These are phyloP conservation scores for Kregervanrija delftensis DNA, from an alignment of 805 yeast genomes.

Conservation along the genomic window DNA sequence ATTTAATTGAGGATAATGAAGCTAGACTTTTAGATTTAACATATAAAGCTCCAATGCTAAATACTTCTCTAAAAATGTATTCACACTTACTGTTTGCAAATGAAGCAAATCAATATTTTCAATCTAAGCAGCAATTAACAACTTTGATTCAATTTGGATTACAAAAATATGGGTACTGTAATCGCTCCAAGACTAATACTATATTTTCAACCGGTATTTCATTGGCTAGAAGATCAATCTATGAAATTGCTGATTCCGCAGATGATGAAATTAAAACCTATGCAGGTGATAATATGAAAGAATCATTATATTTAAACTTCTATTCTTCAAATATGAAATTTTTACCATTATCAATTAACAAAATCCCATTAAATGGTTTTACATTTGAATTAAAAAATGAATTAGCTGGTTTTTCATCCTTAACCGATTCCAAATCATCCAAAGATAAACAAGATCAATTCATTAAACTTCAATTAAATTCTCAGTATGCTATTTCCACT, in stretches of 20 bases:
- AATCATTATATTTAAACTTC: slow-evolving; percentile 39
- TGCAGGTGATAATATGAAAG: slow-evolving; percentile 59
- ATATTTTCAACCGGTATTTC: slow-evolving; percentile 46
- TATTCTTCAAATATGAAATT: slow-evolving; percentile 37
- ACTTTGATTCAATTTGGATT: slow-evolving; percentile 46
- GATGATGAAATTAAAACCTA: slow-evolving; percentile 49
- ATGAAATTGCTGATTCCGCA: slow-evolving; percentile 44
- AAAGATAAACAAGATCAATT: slow-evolving; percentile 23
- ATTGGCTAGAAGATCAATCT: slow-evolving; percentile 48
- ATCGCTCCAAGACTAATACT: slow-evolving; percentile 8
- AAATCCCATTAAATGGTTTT: slow-evolving; percentile 42
- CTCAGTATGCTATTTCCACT: slow-evolving; percentile 33
- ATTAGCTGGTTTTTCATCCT: slow-evolving; percentile 27
- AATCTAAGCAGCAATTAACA: slow-evolving; percentile 45
- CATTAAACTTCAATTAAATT: slow-evolving; percentile 29
- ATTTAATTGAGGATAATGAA: slow-evolving; percentile 43
- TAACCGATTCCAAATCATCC: slow-evolving; percentile 12
- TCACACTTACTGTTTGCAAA: slow-evolving; percentile 40
- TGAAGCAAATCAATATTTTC: slow-evolving; percentile 44
- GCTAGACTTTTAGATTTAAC: slow-evolving; percentile 47
- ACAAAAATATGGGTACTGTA: slow-evolving; percentile 23
- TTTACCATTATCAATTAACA: slow-evolving; percentile 24
- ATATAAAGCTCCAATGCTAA: slow-evolving; percentile 38
- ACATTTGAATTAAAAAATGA: slow-evolving; percentile 38
- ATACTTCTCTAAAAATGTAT: slow-evolving; percentile 41